Evolutionary conservation across 169 alveolate species (phyloP).

Genomic region (Plasmodium ovale): DNA sequence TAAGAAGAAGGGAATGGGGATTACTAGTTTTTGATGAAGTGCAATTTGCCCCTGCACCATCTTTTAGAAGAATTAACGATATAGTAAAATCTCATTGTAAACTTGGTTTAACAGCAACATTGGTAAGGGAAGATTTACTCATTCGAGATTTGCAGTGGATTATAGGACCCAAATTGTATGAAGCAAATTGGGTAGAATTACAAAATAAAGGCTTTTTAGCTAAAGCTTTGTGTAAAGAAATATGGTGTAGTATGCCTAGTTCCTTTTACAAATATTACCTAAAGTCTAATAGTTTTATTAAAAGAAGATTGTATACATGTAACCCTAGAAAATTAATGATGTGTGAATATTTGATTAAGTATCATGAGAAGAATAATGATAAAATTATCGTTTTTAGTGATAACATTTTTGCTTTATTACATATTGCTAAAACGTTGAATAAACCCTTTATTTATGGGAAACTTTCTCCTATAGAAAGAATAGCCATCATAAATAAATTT

Average conservation of each 20-base stretch:
- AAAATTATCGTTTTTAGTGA: conserved; percentile 98
- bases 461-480: conserved; percentile 92
- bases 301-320: conserved; percentile 95
- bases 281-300: conserved; percentile 90
- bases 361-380: conserved; percentile 97
- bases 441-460: conserved; percentile 95
- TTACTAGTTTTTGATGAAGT: conserved; percentile 98
- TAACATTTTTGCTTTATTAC: conserved; percentile 95
- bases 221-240: conserved; percentile 97
- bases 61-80: conserved; percentile 93
- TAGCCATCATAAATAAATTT: conserved; percentile 93
- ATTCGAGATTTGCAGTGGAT: conserved; percentile 98
- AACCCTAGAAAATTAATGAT: conserved; percentile 97
- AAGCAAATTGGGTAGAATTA: conserved; percentile 99
- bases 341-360: conserved; percentile 95
- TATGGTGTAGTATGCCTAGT: conserved; percentile 99
- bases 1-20: conserved; percentile 97
- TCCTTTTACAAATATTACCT: conserved; percentile 95
- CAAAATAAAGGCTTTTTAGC: conserved; percentile 98
- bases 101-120: conserved; percentile 99
- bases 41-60: conserved; percentile 98
- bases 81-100: conserved; percentile 95
- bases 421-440: conserved; percentile 91
- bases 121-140: conserved; percentile 98
- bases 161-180: conserved; percentile 99